Evolutionary conservation across 768 basidiomycete species (phyloP), one percentile per base, ranked within the genome.

Genomic region (Cystofilobasidium ferigula): DNA sequence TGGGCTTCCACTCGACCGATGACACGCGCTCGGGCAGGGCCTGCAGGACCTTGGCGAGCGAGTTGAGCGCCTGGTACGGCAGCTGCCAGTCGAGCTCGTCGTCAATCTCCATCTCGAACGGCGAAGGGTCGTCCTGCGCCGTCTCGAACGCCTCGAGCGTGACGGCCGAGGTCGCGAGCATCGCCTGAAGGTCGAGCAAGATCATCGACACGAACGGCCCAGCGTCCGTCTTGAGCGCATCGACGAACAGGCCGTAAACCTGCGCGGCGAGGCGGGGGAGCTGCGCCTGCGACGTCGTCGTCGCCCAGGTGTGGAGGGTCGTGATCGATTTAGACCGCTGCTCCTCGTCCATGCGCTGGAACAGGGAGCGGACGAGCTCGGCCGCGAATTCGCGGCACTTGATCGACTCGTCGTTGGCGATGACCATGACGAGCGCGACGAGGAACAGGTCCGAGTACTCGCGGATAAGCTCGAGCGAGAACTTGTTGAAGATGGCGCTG

Each of bases 321-420:
- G 82, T 81, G 61, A 89, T 75, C 58, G 91, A 79, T 22, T 79
- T 73, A 53, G 77, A 77, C 26, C 82, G 79, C 18, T 81, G 81
- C 8, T 81, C 81, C 2, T 82, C 81, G 38, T 86, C 83, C 32
- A 95, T 77, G 13, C 87, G 82, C 20, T 75, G 73, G 72, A 91
- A 84, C 22, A 99, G 82, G 38, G 76, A 80, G 76, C 89, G 87
- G 78, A 94, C 81, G 53, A 97, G 80, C 43, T 84, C 83, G 2
- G 87, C 86, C 0, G 90, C 90, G 84, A 89, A 87, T 74, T 87
- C 88, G 32, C 91, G 82, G 73, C 91, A 97, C 72, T 87, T 85
- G 38, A 87, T 78, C 8, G 93, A 91, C 43, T 88, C 86, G 74
- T 99, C 95, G 73, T 98, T 99, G 34, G 91, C 92, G 36, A 97